phyloP scores from a whole-genome alignment of 768 basidiomycete genomes.

The Tremella yokohamensis region DNA sequence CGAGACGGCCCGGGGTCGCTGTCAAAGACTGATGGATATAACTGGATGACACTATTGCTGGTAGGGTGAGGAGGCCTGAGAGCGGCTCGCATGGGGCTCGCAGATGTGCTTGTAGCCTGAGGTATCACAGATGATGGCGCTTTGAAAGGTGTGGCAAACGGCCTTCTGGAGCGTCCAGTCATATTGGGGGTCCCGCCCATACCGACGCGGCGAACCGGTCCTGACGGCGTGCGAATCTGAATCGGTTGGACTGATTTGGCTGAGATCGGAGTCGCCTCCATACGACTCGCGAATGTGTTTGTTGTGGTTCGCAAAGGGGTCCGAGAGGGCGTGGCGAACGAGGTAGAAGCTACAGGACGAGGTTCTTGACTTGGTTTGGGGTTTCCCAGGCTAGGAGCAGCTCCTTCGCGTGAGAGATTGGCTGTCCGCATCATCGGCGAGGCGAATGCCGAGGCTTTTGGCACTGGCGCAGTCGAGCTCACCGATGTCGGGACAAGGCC shows the following conservation, averaged over 20 bases:
- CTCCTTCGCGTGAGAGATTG: not conserved
- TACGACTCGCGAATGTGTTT: slow-evolving; percentile 14
- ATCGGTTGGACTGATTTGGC: slow-evolving; percentile 15
- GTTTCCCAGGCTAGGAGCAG: not conserved
- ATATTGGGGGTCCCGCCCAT: slow-evolving; percentile 32
- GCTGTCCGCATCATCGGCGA: not conserved
- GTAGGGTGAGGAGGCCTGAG: not conserved
- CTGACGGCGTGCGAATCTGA: slow-evolving; percentile 25
- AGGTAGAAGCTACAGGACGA: not conserved
- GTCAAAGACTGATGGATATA: slow-evolving; percentile 28
- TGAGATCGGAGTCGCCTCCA: slow-evolving; percentile 10
- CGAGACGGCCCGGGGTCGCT: slow-evolving; percentile 20
- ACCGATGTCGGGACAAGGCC: too few relatives aligned
- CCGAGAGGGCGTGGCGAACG: slow-evolving; percentile 11
- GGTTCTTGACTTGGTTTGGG: too few relatives aligned
- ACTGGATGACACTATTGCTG: not conserved
- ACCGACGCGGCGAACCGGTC: slow-evolving; percentile 35
- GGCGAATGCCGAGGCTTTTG: not conserved
- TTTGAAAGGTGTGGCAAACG: slow-evolving; percentile 46
- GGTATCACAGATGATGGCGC: not conserved
- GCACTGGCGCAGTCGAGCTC: too few relatives aligned
- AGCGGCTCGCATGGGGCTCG: not conserved
- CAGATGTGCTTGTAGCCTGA: not conserved
- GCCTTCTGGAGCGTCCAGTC: slow-evolving; percentile 16
- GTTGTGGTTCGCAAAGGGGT: slow-evolving; percentile 21